These are phyloP conservation scores for Ceriops decandra DNA, from an alignment of 345 rosid genomes.

Conservation along the genomic window DNA sequence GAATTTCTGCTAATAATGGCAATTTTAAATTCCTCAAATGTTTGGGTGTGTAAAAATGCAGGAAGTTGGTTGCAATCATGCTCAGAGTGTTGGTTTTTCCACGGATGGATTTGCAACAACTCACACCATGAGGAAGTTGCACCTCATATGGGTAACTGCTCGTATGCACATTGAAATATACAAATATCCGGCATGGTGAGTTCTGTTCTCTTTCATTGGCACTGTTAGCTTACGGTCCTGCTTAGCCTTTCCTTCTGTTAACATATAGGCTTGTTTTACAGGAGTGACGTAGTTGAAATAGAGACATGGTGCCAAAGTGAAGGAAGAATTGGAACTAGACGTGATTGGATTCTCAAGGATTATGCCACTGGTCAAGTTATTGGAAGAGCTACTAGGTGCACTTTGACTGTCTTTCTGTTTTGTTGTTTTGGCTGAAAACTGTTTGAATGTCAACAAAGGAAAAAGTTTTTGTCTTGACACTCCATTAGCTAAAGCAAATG, in stretches of 20 bases:
- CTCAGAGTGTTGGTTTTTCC: conserved; percentile 83
- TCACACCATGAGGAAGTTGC: conserved; percentile 78
- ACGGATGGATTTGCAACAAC: conserved; percentile 93
- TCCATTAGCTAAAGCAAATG: too few relatives aligned
- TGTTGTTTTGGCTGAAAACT: background rate
- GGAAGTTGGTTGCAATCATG: conserved; percentile 97
- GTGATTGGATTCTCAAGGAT: conserved; percentile 84
- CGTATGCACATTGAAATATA: conserved; percentile 96
- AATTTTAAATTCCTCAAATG: background rate
- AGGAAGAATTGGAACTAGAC: conserved; percentile 93
- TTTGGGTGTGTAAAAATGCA: conserved; percentile 18
- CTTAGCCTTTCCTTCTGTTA: background rate
- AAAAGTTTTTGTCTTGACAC: too few relatives aligned
- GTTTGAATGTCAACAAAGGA: background rate
- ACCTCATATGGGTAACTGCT: conserved; percentile 98
- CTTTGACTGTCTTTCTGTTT: background rate
- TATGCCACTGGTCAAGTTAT: conserved; percentile 64
- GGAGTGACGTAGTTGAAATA: conserved; percentile 95
- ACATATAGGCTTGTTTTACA: conserved; percentile 20
- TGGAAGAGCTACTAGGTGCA: conserved; percentile 92
- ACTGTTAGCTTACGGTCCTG: background rate
- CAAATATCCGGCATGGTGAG: conserved; percentile 90
- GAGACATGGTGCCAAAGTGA: conserved; percentile 97
- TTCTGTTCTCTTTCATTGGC: background rate
- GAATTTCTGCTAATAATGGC: background rate